A percentile compares a stretch with the other conserved stretches of the same genome.
Evolutionary conservation across 2,329 filamentous ascomycete genomes (phyloP).

Genomic region (Coniochaeta pulveracea): DNA sequence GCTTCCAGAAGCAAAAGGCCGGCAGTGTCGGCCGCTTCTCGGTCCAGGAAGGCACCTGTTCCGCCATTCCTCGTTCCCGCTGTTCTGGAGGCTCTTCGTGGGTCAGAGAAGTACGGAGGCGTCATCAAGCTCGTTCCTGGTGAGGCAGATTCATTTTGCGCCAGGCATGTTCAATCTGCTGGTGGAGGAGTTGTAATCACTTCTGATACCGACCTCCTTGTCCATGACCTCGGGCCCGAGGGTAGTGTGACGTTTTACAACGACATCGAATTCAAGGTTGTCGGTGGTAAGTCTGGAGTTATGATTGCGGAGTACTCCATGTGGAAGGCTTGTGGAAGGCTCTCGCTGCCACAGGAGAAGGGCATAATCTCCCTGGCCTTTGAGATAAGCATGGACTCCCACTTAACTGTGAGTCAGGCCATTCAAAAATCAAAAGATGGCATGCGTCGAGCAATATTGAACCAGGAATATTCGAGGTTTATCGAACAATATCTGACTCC

Average conservation of each 20-base stretch:
- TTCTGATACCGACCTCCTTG: constrained; percentile 76
- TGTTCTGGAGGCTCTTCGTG: constrained; percentile 58
- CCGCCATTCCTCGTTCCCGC: constrained; percentile 67
- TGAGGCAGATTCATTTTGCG: constrained; percentile 79
- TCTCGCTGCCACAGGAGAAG: constrained; percentile 12
- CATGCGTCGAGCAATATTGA: constrained; percentile 6
- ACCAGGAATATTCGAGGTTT: constrained; percentile 16
- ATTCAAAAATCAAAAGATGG: constrained; percentile 12
- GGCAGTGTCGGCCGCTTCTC: background rate
- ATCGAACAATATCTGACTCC: constrained; percentile 13
- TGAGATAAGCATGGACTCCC: constrained; percentile 17
- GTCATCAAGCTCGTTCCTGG: constrained; percentile 56
- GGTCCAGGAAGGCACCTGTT: constrained; percentile 20
- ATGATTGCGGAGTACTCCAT: constrained; percentile 12
- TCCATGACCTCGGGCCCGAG: constrained; percentile 53
- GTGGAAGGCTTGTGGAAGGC: constrained; percentile 12
- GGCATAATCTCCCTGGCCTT: constrained; percentile 18
- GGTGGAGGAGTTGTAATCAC: constrained; percentile 57
- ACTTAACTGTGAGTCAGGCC: constrained; percentile 13
- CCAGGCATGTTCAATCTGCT: constrained; percentile 42
- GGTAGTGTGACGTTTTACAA: constrained; percentile 59
- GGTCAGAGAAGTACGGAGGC: constrained; percentile 26
- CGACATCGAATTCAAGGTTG: constrained; percentile 36
- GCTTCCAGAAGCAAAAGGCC: constrained; percentile 15
- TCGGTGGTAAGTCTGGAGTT: constrained; percentile 5